Base-by-base conservation (phyloP, 371 early-diverging fungal genomes). In the Zancudomyces culisetae region DNA sequence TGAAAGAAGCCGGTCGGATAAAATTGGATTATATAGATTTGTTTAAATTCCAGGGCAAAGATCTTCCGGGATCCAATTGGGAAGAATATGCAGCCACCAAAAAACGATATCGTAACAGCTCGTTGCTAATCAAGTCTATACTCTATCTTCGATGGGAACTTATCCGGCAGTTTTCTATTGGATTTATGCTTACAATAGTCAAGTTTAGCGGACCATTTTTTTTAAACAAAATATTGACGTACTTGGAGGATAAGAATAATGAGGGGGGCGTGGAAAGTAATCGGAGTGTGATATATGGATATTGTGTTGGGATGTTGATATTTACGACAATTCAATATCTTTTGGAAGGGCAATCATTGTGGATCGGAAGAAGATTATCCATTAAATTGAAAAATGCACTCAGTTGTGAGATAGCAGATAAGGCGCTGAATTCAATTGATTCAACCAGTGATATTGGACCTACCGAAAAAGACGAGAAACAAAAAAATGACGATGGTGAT, bases 251-350 rank as follows among this genome's bases (percentile, higher is more conserved):
- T n/a, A n/a, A n/a, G 42, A 46, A 57, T 39, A 42, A 21, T 1
- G 55, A 6, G 8, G n/a, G 12, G 4, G 29, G 41, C 10, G n/a
- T 49, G 28, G 49, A 54, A 42, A 40, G 64, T 18, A 75, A 77
- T 1, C 81, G 70, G 42, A 52, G 75, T 23, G n/a, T n/a, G n/a
- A n/a, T n/a, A n/a, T n/a, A n/a, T n/a, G n/a, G n/a, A n/a, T 78
- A 76, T 41, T 79, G 78, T 0, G 55, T 74, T 27, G 77, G 75
- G 1, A 57, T 83, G 24, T 69, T 80, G 56, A 29, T 79, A 29
- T 62, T 72, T 12, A 66, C 70, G 0, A 53, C 68, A 15, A 27
- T 64, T 1, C 70, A 74, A 41, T 72, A 77, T 12, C 41, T 74
- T 20, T 49, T 69, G 18, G 49, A 68, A 13, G 74, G 76, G 47